Evolutionary conservation across 495 filamentous ascomycete species (phyloP).

Genomic region (Trichoderma virens): DNA sequence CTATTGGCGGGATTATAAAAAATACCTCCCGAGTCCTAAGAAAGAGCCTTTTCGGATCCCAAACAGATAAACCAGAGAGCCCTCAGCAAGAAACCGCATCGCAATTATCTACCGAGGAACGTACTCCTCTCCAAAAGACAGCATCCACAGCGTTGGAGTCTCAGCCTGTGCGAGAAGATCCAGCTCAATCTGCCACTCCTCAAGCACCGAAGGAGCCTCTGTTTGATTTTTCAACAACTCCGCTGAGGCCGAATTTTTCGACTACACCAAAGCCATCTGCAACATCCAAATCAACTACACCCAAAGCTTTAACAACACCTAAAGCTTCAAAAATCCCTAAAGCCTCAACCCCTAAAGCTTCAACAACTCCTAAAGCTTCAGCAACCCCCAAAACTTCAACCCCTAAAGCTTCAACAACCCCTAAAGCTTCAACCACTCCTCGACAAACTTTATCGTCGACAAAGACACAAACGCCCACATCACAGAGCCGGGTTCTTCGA

Average conservation of each 20-base stretch:
- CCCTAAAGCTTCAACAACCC: not conserved
- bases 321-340: not conserved
- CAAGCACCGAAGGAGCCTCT: not conserved
- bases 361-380: not conserved
- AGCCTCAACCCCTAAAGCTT: not conserved
- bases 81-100: constrained; percentile 39
- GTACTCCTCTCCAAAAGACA: not conserved
- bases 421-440: not conserved
- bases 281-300: not conserved
- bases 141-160: not conserved
- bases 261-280: not conserved
- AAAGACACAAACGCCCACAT: not conserved
- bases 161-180: not conserved
- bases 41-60: constrained; percentile 52
- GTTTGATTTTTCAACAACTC: not conserved
- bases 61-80: constrained; percentile 47
- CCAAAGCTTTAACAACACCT: not conserved
- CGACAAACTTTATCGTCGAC: not conserved
- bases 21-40: constrained; percentile 38
- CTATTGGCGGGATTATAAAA: constrained; percentile 48
- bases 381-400: not conserved
- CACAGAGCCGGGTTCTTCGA: not conserved
- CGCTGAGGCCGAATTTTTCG: not conserved
- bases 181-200: not conserved
- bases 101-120: constrained; percentile 33